Percentiles rank a stretch among this genome's conserved stretches.
Conservation (phyloP, 371 early-diverging fungal genomes). For the Amoeboaphelidium protococcarum region DNA sequence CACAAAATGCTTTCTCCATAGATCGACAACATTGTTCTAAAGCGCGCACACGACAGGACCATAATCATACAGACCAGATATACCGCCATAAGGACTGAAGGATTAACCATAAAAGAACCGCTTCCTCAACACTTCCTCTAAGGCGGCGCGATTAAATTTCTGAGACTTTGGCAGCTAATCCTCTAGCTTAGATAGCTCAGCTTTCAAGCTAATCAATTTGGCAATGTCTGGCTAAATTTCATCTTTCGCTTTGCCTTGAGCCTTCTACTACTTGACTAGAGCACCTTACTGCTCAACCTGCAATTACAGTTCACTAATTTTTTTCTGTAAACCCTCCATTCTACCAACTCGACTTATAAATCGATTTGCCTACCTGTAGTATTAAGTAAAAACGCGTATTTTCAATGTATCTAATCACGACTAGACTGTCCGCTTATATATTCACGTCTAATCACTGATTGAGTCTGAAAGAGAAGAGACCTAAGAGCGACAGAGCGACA, state of each 20-base stretch:
- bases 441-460: no score
- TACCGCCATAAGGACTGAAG: slow-evolving; percentile 80
- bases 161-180: slow-evolving; percentile 1
- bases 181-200: slow-evolving; percentile 6
- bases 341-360: no score
- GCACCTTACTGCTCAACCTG: slow-evolving; percentile 9
- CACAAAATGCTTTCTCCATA: slow-evolving; percentile 93
- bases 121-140: slow-evolving; percentile 44
- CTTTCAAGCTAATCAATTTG: slow-evolving; percentile 13
- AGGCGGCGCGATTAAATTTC: slow-evolving; percentile 22
- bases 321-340: no score
- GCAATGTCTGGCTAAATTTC: slow-evolving; percentile 13
- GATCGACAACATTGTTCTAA: slow-evolving; percentile 70
- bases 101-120: slow-evolving; percentile 92
- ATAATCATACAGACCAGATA: slow-evolving; percentile 94
- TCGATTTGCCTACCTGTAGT: no score
- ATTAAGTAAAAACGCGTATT: no score
- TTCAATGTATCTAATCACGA: no score
- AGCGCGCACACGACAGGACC: slow-evolving; percentile 92
- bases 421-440: no score
- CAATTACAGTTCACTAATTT: neutral
- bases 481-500: no score
- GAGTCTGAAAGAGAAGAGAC: no score
- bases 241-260: slow-evolving; percentile 11
- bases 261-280: slow-evolving; percentile 13